phyloP scores from a whole-genome alignment of 2,329 filamentous ascomycete species.

The Penicillium brasilianum region DNA sequence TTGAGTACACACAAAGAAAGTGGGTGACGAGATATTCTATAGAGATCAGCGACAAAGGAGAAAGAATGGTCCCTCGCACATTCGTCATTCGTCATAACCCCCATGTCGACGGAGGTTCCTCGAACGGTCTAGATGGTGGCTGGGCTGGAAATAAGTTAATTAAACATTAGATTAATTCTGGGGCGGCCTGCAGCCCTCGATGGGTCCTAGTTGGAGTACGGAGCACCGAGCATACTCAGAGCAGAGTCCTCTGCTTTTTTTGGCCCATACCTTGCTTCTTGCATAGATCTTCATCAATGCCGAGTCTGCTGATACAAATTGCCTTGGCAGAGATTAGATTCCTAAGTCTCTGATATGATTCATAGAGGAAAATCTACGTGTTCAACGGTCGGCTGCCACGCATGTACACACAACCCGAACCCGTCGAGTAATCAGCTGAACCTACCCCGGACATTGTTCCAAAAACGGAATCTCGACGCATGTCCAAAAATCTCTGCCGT shows the following conservation, averaged over 20 bases:
- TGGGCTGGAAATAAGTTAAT: constrained; percentile 4
- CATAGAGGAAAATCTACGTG: too few species aligned
- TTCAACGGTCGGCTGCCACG: background rate
- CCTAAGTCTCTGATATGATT: background rate
- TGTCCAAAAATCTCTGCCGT: too few species aligned
- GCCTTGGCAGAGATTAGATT: background rate
- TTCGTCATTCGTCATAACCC: background rate
- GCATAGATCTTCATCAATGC: background rate
- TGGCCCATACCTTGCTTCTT: background rate
- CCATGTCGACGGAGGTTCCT: background rate
- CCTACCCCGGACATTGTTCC: too few species aligned
- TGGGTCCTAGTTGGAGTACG: background rate
- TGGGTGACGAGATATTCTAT: background rate
- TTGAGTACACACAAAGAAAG: background rate
- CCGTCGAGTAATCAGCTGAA: background rate
- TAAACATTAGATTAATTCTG: constrained; percentile 14
- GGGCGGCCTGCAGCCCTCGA: background rate
- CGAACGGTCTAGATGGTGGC: constrained; percentile 9
- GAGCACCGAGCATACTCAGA: background rate
- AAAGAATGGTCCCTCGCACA: background rate
- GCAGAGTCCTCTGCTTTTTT: background rate
- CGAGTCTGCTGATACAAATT: too few species aligned
- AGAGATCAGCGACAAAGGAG: background rate
- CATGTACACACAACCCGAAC: too few species aligned
- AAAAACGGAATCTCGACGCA: background rate